phyloP scores from a whole-genome alignment of 2,329 filamentous ascomycete species.

The Monosporascus sp. region DNA sequence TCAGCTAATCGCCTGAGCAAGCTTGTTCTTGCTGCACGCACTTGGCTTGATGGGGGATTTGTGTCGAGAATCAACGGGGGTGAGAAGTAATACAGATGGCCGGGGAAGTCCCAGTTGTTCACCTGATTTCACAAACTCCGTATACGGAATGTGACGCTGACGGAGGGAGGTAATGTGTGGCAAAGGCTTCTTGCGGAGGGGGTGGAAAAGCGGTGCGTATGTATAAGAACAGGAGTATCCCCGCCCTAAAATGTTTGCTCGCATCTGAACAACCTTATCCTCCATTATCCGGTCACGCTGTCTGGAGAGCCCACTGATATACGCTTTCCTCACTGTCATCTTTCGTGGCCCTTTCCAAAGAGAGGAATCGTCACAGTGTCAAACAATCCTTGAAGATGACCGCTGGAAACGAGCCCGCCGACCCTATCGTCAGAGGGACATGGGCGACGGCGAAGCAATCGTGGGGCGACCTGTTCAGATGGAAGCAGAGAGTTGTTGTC shows the following conservation, averaged over 20 bases:
- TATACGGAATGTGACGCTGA: background rate
- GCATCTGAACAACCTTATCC: no score
- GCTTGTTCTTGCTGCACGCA: background rate
- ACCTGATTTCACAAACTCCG: background rate
- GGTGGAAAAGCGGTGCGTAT: background rate
- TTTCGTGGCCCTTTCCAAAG: background rate
- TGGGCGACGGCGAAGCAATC: slow-evolving; percentile 60
- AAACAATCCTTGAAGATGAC: slow-evolving; percentile 11
- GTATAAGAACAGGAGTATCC: background rate
- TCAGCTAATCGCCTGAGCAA: background rate
- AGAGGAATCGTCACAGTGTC: background rate
- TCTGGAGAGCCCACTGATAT: background rate
- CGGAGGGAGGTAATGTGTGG: background rate
- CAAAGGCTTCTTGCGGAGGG: background rate
- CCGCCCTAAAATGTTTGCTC: background rate
- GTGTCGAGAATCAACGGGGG: background rate
- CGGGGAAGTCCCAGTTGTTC: background rate
- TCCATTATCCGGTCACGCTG: background rate
- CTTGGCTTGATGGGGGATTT: background rate
- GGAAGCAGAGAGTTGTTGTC: slow-evolving; percentile 68
- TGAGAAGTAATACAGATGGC: background rate
- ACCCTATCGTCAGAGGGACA: slow-evolving; percentile 62
- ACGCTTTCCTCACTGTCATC: background rate
- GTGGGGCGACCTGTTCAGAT: slow-evolving; percentile 61
- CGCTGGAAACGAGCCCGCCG: slow-evolving; percentile 37